phyloP scores from a whole-genome alignment of 2,329 filamentous ascomycete genomes.

The Microdochium bolleyi region DNA sequence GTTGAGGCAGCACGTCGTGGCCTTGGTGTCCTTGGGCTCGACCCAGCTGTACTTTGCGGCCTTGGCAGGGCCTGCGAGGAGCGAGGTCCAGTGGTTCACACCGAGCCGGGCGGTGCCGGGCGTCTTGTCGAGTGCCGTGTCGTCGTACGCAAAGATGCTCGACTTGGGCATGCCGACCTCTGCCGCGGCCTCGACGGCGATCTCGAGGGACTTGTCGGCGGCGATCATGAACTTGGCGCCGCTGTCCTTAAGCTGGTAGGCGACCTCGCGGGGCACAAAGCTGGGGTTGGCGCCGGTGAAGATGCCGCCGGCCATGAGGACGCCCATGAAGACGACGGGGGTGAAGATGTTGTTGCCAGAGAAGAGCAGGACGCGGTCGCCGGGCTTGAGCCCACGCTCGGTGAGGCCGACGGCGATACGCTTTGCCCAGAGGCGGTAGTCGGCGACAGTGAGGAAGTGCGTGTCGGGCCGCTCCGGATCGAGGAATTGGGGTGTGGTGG shows the following conservation, averaged over 20 bases:
- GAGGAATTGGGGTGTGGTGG: conserved; percentile 41
- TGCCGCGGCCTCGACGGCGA: conserved; percentile 58
- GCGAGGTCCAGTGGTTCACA: conserved; percentile 50
- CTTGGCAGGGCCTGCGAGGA: conserved; percentile 43
- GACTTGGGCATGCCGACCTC: conserved; percentile 44
- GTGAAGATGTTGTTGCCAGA: conserved; percentile 68
- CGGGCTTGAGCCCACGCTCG: conserved; percentile 53
- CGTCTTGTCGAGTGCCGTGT: conserved; percentile 20
- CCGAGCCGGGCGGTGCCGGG: conserved; percentile 27
- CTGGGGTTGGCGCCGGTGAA: conserved; percentile 71
- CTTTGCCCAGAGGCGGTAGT: conserved; percentile 64
- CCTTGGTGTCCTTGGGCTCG: conserved; percentile 40
- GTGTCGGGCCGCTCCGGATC: conserved; percentile 61
- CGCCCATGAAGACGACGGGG: conserved; percentile 61
- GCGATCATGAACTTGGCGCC: conserved; percentile 60
- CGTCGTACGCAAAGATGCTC: conserved; percentile 60
- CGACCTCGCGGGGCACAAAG: conserved; percentile 63
- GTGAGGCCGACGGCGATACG: conserved; percentile 62
- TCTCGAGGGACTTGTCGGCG: conserved; percentile 50
- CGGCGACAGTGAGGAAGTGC: conserved; percentile 54
- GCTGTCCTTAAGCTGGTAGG: conserved; percentile 67
- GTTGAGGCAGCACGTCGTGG: conserved; percentile 61
- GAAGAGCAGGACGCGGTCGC: conserved; percentile 67
- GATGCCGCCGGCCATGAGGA: conserved; percentile 69
- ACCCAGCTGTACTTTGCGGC: conserved; percentile 57